Evolutionary conservation across 352 stramenopile species (phyloP), one percentile per base, ranked within the genome.

Genomic region (Globisporangium recalcitrans): DNA sequence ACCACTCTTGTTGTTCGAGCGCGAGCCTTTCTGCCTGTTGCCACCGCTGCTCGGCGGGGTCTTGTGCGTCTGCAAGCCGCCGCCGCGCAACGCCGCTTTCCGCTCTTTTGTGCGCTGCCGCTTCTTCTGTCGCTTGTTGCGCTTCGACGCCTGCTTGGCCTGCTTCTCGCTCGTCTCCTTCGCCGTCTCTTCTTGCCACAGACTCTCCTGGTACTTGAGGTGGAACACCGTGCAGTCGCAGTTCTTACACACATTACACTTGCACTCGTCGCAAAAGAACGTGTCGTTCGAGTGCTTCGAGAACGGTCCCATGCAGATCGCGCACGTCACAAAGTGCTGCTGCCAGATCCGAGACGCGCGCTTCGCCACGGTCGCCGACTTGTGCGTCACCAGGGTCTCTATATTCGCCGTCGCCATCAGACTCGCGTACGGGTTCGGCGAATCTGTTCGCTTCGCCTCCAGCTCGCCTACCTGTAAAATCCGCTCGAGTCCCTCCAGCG

Each of bases 181-280:
- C 66, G 97, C 95, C 46, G 91, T 96, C 69, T 98, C 74, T 63
- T 98, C 95, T 56, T 97, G 97, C 77, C 87, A 98, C 54, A 97
- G 86, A 63, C 95, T 98, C 53, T 91, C 80, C 62, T 99, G 97
- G 66, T 99, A 99, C 58, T 97, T 96, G 27, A 99, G 80, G 69
- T 99, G 97, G 70, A 98, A 99, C 1, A 98, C 83, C 31, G 88
- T 95, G 74, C 97, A 99, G 70, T 99, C 94, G 68, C 97, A 99
- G 57, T 92, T 93, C 73, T 84, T 93, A 71, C 97, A 99, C 10
- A 99, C 97, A 60, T 98, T 96, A 67, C 96, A 99, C 76, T 99
- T 98, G 78, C 96, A 99, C 78, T 99, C 97, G 36, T 87, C 82
- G 69, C 97, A 99, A 72, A 98, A 99, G 61, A 96, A 97, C 48